These are phyloP conservation scores for Eucalyptus dawsonii DNA, from an alignment of 345 rosid species.

Conservation along the genomic window DNA sequence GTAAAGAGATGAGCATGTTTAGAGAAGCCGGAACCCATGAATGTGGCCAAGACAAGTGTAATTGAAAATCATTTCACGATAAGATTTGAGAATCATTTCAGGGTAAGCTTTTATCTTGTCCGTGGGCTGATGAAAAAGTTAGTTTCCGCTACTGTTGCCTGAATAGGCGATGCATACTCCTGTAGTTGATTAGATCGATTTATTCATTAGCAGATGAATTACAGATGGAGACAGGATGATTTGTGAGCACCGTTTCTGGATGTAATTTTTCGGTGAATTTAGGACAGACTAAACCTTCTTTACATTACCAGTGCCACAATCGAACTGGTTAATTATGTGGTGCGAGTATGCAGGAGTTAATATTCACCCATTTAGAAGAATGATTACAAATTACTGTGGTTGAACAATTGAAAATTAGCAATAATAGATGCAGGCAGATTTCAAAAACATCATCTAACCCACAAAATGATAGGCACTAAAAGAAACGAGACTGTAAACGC, in stretches of 20 bases:
- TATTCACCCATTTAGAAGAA: neutral
- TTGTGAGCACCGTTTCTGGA: neutral
- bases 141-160: neutral
- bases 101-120: neutral
- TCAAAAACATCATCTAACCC: neutral
- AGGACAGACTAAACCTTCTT: neutral
- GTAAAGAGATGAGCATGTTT: neutral
- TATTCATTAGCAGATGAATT: neutral
- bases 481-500: neutral
- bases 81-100: neutral
- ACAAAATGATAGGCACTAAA: neutral
- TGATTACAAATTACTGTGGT: neutral
- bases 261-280: neutral
- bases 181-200: neutral
- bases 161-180: neutral
- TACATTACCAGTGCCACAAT: neutral
- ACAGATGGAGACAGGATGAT: neutral
- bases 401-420: neutral
- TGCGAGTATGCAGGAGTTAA: neutral
- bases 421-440: neutral
- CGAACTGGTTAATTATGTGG: neutral
- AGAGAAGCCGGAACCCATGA: neutral
- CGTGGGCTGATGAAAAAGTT: neutral
- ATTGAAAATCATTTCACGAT: neutral
- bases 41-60: neutral